phyloP scores from a whole-genome alignment of 2,329 filamentous ascomycete genomes.

The Cladophialophora yegresii region DNA sequence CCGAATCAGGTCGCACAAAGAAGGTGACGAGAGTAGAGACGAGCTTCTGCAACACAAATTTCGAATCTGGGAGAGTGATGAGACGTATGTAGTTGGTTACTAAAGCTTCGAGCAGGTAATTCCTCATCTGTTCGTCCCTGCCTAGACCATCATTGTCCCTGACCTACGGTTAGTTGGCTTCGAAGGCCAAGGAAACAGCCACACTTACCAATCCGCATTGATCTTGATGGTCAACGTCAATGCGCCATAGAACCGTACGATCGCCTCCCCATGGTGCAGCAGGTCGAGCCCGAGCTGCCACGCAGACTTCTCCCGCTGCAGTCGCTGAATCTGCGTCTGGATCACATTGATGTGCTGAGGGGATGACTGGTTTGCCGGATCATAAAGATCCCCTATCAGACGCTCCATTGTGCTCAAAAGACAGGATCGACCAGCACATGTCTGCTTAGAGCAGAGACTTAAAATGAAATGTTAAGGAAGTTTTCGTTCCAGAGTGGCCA shows the following conservation, averaged over 20 bases:
- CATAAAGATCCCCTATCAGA: conserved; percentile 33
- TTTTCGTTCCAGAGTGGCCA: neutral
- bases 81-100: conserved; percentile 48
- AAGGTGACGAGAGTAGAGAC: conserved; percentile 49
- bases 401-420: conserved; percentile 29
- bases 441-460: neutral
- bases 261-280: conserved; percentile 66
- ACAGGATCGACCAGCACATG: conserved; percentile 1
- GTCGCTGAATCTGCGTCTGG: conserved; percentile 73
- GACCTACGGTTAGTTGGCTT: neutral
- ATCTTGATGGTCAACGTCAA: conserved; percentile 92
- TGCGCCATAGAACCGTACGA: conserved; percentile 88
- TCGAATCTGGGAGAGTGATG: conserved; percentile 43
- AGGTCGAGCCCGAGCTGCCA: conserved; percentile 84
- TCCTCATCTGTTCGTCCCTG: conserved; percentile 37
- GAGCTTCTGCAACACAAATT: conserved; percentile 51
- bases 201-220: conserved; percentile 74
- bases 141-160: conserved; percentile 41
- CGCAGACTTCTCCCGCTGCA: conserved; percentile 77
- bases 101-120: conserved; percentile 46
- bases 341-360: conserved; percentile 46
- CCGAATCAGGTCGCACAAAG: conserved; percentile 45
- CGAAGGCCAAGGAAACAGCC: conserved; percentile 6
- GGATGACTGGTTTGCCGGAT: conserved; percentile 32
- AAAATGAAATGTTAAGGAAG: neutral